Percentiles rank a stretch among this genome's conserved stretches.
phyloP scores from a whole-genome alignment of 2,329 filamentous ascomycete species.

The Metarhizium humberi region DNA sequence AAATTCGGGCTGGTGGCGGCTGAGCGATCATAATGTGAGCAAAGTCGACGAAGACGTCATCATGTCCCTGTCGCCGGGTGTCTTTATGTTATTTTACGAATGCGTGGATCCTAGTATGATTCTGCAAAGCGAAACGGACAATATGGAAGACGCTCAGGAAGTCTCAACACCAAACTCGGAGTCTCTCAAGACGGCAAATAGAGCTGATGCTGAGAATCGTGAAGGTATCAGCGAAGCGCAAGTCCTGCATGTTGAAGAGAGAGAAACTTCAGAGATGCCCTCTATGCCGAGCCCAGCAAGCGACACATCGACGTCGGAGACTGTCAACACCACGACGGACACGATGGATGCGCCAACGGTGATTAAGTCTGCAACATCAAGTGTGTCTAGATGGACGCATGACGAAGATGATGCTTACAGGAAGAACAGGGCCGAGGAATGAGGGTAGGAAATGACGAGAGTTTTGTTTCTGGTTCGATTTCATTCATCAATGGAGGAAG shows the following conservation, averaged over 20 bases:
- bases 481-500: not conserved
- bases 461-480: not conserved
- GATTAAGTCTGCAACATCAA: not conserved
- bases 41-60: conserved; percentile 65
- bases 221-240: not conserved
- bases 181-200: not conserved
- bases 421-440: not conserved
- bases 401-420: conserved; percentile 1
- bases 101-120: conserved; percentile 48
- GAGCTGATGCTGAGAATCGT: not conserved
- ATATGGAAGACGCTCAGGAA: conserved; percentile 11
- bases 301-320: conserved; percentile 2
- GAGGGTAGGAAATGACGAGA: not conserved
- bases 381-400: conserved; percentile 2
- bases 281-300: conserved; percentile 5
- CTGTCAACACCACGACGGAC: conserved; percentile 1
- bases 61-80: conserved; percentile 60
- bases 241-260: not conserved
- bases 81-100: conserved; percentile 98
- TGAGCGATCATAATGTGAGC: conserved; percentile 82
- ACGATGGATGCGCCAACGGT: not conserved
- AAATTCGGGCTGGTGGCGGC: conserved; percentile 68
- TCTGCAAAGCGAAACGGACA: conserved; percentile 21
- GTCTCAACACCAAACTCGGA: not conserved
- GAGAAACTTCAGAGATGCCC: not conserved